Conservation (phyloP, 345 rosid genomes). For the Cardamine chenopodiifolia region DNA sequence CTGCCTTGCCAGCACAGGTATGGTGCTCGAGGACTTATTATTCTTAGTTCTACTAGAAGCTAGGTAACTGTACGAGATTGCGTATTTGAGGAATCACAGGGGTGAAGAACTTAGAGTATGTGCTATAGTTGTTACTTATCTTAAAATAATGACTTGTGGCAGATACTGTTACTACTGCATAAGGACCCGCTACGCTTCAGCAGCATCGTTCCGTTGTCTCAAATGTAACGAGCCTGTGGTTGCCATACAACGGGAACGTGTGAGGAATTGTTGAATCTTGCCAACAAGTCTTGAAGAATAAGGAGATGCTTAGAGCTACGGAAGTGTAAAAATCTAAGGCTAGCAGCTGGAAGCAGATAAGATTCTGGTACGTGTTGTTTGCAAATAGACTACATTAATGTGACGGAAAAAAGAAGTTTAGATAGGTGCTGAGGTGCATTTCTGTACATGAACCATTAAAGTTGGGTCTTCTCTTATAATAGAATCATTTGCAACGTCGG, state of each 20-base stretch:
- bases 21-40: neutral
- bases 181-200: constrained; percentile 79
- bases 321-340: constrained; percentile 18
- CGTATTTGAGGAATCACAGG: constrained; percentile 15
- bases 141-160: constrained; percentile 38
- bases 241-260: constrained; percentile 82
- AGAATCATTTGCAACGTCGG: constrained; percentile 4
- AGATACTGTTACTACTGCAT: constrained; percentile 98
- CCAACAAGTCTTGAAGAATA: constrained; percentile 10
- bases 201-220: constrained; percentile 73
- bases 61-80: neutral
- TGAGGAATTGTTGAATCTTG: neutral
- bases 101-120: neutral
- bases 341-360: neutral
- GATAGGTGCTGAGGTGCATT: neutral
- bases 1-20: constrained; percentile 97
- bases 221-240: constrained; percentile 76
- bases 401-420: constrained; percentile 21
- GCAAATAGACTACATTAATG: constrained; percentile 19
- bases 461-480: constrained; percentile 20
- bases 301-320: constrained; percentile 10
- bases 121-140: constrained; percentile 2
- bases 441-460: constrained; percentile 10
- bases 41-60: neutral
- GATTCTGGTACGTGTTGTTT: constrained; percentile 12